These are phyloP conservation scores for Debaryomyces tyrocola DNA, from an alignment of 805 yeast genomes.

Conservation along the genomic window DNA sequence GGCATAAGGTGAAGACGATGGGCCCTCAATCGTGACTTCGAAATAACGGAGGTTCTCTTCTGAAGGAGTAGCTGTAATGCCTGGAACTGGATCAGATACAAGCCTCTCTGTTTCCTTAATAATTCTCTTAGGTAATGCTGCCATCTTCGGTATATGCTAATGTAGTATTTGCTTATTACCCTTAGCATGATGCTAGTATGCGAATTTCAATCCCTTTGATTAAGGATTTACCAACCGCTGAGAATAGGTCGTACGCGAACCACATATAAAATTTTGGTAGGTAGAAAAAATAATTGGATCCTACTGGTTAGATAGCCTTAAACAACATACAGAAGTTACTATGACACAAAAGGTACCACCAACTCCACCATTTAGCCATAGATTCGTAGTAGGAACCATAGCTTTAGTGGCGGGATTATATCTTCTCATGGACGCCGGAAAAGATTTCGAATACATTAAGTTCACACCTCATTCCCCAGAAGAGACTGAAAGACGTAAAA, in stretches of 20 bases:
- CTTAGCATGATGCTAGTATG: too few species aligned
- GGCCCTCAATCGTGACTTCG: constrained; percentile 90
- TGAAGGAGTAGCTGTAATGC: constrained; percentile 89
- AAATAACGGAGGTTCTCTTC: constrained; percentile 93
- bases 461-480: constrained; percentile 38
- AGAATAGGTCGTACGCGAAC: too few species aligned
- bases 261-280: too few species aligned
- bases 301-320: not conserved
- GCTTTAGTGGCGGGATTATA: constrained; percentile 36
- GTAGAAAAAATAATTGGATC: not conserved
- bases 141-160: constrained; percentile 33
- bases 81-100: constrained; percentile 93
- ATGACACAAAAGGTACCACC: constrained; percentile 16
- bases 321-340: not conserved
- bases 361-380: constrained; percentile 34
- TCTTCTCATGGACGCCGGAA: constrained; percentile 32
- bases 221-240: not conserved
- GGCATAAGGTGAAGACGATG: constrained; percentile 88
- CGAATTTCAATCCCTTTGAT: not conserved
- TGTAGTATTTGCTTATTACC: not conserved
- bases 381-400: constrained; percentile 35
- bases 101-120: constrained; percentile 95
- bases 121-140: constrained; percentile 83
- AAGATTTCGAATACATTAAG: constrained; percentile 40
- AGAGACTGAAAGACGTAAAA: constrained; percentile 37